These are phyloP conservation scores for Volvariella surrecta DNA, from an alignment of 1,284 basidiomycete genomes.

Conservation along the genomic window DNA sequence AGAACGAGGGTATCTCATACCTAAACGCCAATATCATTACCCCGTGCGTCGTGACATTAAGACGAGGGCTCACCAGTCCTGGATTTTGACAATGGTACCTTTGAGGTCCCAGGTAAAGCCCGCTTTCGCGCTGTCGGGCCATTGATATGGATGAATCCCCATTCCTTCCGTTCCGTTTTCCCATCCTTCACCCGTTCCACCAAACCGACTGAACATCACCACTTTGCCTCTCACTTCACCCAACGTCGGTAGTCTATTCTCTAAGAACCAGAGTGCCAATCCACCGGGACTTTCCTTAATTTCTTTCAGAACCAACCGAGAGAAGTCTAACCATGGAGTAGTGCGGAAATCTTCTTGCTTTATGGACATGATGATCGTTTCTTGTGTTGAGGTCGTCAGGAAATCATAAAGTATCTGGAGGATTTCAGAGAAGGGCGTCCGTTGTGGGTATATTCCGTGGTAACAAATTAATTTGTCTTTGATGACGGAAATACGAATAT, in stretches of 20 bases:
- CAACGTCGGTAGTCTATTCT: constrained; percentile 67
- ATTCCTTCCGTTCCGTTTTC: constrained; percentile 55
- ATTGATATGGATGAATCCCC: constrained; percentile 74
- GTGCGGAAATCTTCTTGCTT: constrained; percentile 71
- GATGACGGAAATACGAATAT: constrained; percentile 66
- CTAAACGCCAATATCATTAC: constrained; percentile 32
- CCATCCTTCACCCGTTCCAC: constrained; percentile 57
- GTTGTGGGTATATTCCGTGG: constrained; percentile 71
- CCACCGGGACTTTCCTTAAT: constrained; percentile 51
- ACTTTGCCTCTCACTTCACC: constrained; percentile 80
- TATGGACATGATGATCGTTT: constrained; percentile 77
- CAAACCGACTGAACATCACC: constrained; percentile 79
- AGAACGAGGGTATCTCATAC: constrained; percentile 71
- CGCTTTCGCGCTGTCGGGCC: constrained; percentile 69
- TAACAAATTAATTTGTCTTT: constrained; percentile 62
- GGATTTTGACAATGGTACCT: constrained; percentile 58
- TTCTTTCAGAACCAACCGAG: constrained; percentile 54
- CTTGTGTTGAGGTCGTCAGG: constrained; percentile 50
- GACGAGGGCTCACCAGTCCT: constrained; percentile 70
- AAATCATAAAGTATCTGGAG: constrained; percentile 55
- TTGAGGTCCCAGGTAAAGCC: constrained; percentile 74
- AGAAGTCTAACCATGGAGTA: constrained; percentile 46
- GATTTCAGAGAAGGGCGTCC: constrained; percentile 56
- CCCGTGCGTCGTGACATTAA: too few relatives aligned
- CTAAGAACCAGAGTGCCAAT: constrained; percentile 67